Evolutionary conservation across 139 green algal species (phyloP), one percentile per base, ranked within the genome.

Genomic region (Astrephomene gubernaculifera): DNA sequence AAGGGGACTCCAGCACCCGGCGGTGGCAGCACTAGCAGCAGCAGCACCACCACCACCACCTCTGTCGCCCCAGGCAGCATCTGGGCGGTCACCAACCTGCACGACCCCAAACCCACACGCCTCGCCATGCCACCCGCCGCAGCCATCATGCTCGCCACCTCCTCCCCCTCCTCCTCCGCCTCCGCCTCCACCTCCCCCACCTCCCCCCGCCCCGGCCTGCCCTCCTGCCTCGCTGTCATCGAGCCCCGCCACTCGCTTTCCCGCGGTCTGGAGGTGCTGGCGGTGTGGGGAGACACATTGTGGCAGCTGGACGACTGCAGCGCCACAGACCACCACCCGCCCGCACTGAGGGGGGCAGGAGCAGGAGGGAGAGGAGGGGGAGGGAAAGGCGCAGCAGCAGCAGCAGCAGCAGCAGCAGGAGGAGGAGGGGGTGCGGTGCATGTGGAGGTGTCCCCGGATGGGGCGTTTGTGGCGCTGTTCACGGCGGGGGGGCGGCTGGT

Each of bases 381-480:
- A n/a, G n/a, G n/a, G n/a, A n/a, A n/a, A n/a, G n/a, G n/a, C n/a
- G n/a, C n/a, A n/a, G n/a, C n/a, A n/a, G n/a, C n/a, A n/a, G n/a
- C n/a, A n/a, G n/a, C n/a, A n/a, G n/a, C n/a, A n/a, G n/a, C n/a
- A n/a, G n/a, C n/a, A n/a, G n/a, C n/a, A n/a, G n/a, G n/a, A n/a
- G n/a, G n/a, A n/a, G n/a, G n/a, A n/a, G n/a, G n/a, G n/a, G n/a
- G n/a, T 27, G 64, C 60, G 0, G 44, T 85, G 41, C 60, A 93
- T n/a, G 82, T 98, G 67, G 82, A 90, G 8, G 85, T 96, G 7
- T 94, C 94, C 12, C 93, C 93, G 1, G 90, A 94, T 45, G 93
- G 94, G 9, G 63, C 87, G 4, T 94, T 97, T 60, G 71, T 98
- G 36, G 96, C 95, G 14, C 65, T 74, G 12, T 93, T 93, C 78